A percentile compares a stretch with the other conserved stretches of the same genome.
Evolutionary conservation across 192 early-diverging fungal genomes (phyloP).

Genomic region (Entomortierella parvispora): DNA sequence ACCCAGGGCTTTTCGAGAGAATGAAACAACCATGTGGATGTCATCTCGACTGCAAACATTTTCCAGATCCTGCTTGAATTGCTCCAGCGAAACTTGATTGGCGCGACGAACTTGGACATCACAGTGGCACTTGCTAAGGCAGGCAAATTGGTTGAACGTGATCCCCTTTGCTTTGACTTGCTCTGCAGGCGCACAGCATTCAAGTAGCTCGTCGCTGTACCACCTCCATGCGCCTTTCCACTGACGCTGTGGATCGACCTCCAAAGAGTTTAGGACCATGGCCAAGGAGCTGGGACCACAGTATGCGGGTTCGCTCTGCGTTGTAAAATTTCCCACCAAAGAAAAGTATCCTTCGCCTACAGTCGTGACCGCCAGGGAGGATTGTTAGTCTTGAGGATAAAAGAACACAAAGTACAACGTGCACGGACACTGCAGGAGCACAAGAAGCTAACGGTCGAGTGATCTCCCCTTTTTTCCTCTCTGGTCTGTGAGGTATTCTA

Average conservation of each 20-base stretch:
- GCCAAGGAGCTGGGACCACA: conserved; percentile 92
- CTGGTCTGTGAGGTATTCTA: no score
- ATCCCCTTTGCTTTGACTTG: conserved; percentile 86
- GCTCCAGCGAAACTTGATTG: conserved; percentile 66
- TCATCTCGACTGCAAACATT: conserved; percentile 74
- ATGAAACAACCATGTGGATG: conserved; percentile 89
- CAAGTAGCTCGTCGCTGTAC: conserved; percentile 75
- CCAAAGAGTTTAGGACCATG: conserved; percentile 94
- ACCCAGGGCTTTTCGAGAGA: conserved; percentile 75
- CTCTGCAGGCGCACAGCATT: conserved; percentile 74
- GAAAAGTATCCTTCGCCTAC: conserved; percentile 85
- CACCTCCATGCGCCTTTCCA: conserved; percentile 94
- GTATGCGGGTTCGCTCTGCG: conserved; percentile 88
- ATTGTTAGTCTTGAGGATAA: background rate
- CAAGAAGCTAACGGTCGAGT: no score
- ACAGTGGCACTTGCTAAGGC: conserved; percentile 90
- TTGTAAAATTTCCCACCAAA: conserved; percentile 89
- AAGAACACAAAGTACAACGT: conserved; percentile 4
- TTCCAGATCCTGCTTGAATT: conserved; percentile 84
- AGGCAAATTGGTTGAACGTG: conserved; percentile 91
- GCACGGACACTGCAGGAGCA: background rate
- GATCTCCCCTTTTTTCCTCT: background rate
- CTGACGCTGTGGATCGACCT: conserved; percentile 84
- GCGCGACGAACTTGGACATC: conserved; percentile 81
- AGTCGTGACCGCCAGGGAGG: background rate